phyloP scores from a whole-genome alignment of 345 rosid genomes.

The Euphorbia peplus region DNA sequence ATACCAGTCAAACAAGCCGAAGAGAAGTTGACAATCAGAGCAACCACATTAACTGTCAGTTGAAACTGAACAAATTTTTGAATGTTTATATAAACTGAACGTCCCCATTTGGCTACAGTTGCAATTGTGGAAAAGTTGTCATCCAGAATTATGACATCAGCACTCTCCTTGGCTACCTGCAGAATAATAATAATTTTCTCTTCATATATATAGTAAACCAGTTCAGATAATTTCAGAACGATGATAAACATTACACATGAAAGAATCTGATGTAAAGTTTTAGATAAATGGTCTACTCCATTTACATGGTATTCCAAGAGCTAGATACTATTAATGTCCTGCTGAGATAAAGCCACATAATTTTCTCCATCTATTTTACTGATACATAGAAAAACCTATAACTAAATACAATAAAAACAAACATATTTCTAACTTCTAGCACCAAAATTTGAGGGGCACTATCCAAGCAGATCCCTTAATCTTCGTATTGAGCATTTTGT shows the following conservation, averaged over 20 bases:
- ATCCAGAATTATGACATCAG: slow-evolving; percentile 36
- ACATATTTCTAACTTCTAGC: not conserved
- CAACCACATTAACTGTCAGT: slow-evolving; percentile 33
- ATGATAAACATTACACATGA: not conserved
- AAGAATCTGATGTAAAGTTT: not conserved
- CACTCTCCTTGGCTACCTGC: slow-evolving; percentile 36
- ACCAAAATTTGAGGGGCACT: not conserved
- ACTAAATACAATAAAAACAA: not conserved
- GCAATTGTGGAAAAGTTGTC: slow-evolving; percentile 36
- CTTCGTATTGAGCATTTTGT: not conserved
- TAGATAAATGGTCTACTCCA: not conserved
- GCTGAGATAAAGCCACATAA: not conserved
- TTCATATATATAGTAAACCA: too few relatives aligned
- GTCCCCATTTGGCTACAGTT: slow-evolving; percentile 37
- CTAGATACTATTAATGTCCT: not conserved
- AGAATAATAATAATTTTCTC: not conserved
- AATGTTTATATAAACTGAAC: slow-evolving; percentile 34
- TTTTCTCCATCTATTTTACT: not conserved
- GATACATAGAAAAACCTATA: not conserved
- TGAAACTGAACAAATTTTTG: slow-evolving; percentile 37
- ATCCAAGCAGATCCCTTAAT: not conserved
- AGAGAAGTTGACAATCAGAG: slow-evolving; percentile 35
- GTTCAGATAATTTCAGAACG: not conserved
- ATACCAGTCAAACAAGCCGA: slow-evolving; percentile 89
- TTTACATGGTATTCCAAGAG: not conserved